phyloP scores from a whole-genome alignment of 805 yeast species.

The Priceomyces fermenticarens region DNA sequence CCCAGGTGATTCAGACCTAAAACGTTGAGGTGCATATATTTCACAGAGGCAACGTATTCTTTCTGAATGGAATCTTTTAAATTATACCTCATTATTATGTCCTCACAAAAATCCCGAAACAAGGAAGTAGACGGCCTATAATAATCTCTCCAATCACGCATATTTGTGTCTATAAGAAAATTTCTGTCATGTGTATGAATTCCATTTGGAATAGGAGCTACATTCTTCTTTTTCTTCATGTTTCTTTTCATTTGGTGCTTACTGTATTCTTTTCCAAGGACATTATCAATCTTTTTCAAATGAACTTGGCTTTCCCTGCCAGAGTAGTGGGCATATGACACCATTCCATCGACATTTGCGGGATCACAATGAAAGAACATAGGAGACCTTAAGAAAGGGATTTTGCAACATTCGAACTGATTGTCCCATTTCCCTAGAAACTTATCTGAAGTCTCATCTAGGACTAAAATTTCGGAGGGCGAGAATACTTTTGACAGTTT shows the following conservation, averaged over 20 bases:
- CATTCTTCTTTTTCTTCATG: constrained; percentile 12
- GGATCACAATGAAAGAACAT: constrained; percentile 51
- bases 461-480: constrained; percentile 31
- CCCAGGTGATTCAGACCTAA: constrained; percentile 20
- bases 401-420: constrained; percentile 40
- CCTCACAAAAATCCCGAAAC: constrained; percentile 38
- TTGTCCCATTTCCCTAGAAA: constrained; percentile 44
- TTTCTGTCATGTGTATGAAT: constrained; percentile 24
- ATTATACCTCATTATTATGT: constrained; percentile 29
- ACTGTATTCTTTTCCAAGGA: constrained; percentile 43
- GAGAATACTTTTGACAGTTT: constrained; percentile 13
- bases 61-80: constrained; percentile 26
- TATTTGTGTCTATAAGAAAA: constrained; percentile 39
- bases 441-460: constrained; percentile 29
- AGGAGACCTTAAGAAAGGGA: constrained; percentile 43
- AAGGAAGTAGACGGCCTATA: constrained; percentile 41
- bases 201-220: constrained; percentile 15
- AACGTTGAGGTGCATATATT: constrained; percentile 22
- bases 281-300: constrained; percentile 39
- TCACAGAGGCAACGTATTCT: constrained; percentile 31
- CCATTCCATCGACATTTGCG: constrained; percentile 40
- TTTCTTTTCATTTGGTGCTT: constrained; percentile 40
- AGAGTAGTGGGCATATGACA: constrained; percentile 33
- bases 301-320: constrained; percentile 27
- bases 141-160: constrained; percentile 44